phyloP scores from a whole-genome alignment of 1,284 basidiomycete species.

The Crepidotus sp. region DNA sequence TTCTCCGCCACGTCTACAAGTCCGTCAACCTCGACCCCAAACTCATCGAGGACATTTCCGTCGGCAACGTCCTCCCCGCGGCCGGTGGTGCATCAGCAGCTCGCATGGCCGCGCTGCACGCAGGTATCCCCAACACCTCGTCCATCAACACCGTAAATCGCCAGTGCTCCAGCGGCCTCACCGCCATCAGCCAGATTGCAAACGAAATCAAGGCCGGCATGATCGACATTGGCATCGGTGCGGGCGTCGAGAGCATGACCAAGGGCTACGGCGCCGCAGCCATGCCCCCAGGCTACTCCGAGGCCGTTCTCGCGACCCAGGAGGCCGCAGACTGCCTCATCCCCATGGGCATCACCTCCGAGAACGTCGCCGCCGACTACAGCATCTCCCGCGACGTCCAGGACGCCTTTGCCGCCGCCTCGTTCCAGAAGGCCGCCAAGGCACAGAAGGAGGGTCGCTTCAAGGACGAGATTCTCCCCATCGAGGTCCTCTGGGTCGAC shows the following conservation, averaged over 20 bases:
- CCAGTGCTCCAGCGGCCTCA: conserved; percentile 90
- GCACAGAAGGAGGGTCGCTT: conserved; percentile 92
- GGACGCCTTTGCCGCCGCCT: conserved; percentile 81
- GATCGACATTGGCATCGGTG: conserved; percentile 93
- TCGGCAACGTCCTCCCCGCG: conserved; percentile 91
- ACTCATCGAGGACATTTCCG: conserved; percentile 82
- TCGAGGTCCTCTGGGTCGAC: conserved; percentile 69
- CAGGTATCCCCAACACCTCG: conserved; percentile 82
- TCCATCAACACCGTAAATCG: conserved; percentile 88
- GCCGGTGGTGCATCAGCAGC: conserved; percentile 85
- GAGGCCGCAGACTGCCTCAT: conserved; percentile 89
- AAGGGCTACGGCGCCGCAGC: conserved; percentile 70
- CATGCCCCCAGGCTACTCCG: conserved; percentile 70
- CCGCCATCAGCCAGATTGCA: conserved; percentile 85
- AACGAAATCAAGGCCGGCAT: conserved; percentile 79
- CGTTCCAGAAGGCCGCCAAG: conserved; percentile 79
- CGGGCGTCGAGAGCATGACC: conserved; percentile 96
- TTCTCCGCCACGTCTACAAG: conserved; percentile 67
- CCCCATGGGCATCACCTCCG: conserved; percentile 90
- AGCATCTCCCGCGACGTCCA: conserved; percentile 67
- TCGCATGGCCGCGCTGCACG: conserved; percentile 90
- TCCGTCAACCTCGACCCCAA: conserved; percentile 66
- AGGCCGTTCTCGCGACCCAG: conserved; percentile 68
- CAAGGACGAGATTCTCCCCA: conserved; percentile 84
- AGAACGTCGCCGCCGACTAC: conserved; percentile 86